A percentile compares a stretch with the other conserved stretches of the same genome.
Conservation (phyloP, 2,329 filamentous ascomycete species). For the Fusarium redolens region DNA sequence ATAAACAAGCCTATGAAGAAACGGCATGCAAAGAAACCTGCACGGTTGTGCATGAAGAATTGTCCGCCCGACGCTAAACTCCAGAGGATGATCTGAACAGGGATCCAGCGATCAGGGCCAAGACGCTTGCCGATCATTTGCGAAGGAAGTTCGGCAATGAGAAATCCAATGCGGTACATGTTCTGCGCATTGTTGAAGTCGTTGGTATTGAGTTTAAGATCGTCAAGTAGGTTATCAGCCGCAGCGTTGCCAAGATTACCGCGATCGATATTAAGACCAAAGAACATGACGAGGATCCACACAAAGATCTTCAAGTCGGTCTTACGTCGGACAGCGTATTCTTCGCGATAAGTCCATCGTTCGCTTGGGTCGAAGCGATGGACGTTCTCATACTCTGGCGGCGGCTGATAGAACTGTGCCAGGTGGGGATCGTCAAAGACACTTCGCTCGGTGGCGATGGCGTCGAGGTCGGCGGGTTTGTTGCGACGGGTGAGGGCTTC, state of each 20-base stretch:
- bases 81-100: neutral
- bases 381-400: neutral
- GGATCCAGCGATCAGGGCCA: slow-evolving; percentile 1
- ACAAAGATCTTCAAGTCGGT: neutral
- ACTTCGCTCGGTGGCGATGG: neutral
- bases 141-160: neutral
- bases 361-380: neutral
- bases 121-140: neutral
- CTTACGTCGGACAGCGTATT: neutral
- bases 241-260: neutral
- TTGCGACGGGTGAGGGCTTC: neutral
- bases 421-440: neutral
- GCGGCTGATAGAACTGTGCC: neutral
- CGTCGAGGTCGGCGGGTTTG: neutral
- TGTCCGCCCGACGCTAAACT: neutral
- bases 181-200: neutral
- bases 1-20: neutral
- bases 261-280: neutral
- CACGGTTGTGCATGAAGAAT: neutral
- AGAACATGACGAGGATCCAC: neutral
- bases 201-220: neutral
- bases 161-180: neutral
- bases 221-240: neutral
- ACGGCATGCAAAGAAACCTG: neutral
- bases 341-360: neutral